These are phyloP conservation scores for Lichtheimia hyalospora DNA, from an alignment of 371 early-diverging fungal species.

Conservation along the genomic window DNA sequence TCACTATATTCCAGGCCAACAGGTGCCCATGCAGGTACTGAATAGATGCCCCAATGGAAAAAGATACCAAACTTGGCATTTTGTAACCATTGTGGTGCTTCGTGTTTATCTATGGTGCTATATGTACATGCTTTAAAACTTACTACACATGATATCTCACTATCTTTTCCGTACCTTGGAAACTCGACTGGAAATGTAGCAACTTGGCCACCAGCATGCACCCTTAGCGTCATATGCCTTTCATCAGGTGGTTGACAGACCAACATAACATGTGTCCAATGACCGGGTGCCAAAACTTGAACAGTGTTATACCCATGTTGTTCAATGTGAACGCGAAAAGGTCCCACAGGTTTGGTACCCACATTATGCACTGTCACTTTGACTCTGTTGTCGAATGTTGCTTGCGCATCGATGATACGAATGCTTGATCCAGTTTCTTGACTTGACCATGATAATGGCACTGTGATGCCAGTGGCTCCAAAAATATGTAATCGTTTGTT, in stretches of 20 bases:
- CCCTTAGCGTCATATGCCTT: too few relatives aligned
- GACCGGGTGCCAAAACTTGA: too few relatives aligned
- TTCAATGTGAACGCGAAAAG: neutral
- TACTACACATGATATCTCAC: too few relatives aligned
- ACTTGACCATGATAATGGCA: neutral
- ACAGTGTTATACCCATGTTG: too few relatives aligned
- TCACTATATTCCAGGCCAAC: constrained; percentile 31
- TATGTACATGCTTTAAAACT: too few relatives aligned
- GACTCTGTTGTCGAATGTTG: neutral
- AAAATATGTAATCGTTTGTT: constrained; percentile 1
- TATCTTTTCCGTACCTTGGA: too few relatives aligned
- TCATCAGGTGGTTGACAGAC: too few relatives aligned
- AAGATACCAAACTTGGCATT: constrained; percentile 39
- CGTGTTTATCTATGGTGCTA: constrained; percentile 10
- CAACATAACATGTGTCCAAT: too few relatives aligned
- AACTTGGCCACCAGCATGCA: too few relatives aligned
- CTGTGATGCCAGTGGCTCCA: neutral
- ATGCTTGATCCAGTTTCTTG: neutral
- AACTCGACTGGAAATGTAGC: too few relatives aligned
- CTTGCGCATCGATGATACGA: neutral
- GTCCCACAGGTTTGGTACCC: neutral
- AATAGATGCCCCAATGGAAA: constrained; percentile 39
- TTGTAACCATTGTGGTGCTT: constrained; percentile 28
- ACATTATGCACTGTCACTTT: neutral
- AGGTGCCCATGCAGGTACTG: constrained; percentile 38